A percentile compares a stretch with the other conserved stretches of the same genome.
These are phyloP conservation scores for Ramaria rubella DNA, from an alignment of 768 basidiomycete species.

Conservation along the genomic window DNA sequence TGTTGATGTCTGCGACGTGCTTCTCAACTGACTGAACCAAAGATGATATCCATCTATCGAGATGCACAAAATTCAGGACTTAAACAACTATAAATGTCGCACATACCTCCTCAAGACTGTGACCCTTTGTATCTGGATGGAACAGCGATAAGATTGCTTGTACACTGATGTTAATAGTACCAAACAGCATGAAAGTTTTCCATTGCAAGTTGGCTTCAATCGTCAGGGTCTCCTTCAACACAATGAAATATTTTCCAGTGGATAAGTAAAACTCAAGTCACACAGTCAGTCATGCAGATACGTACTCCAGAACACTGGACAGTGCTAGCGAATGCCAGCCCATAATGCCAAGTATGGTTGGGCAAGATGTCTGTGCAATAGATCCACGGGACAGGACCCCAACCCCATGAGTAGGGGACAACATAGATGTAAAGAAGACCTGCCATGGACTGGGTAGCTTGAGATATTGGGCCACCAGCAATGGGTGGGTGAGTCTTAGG, in stretches of 20 bases:
- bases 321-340: conserved; percentile 64
- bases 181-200: conserved; percentile 76
- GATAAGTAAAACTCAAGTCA: background rate
- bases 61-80: no score
- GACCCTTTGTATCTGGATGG: conserved; percentile 59
- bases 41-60: conserved; percentile 50
- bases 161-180: conserved; percentile 61
- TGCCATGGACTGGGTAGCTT: conserved; percentile 71
- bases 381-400: conserved; percentile 56
- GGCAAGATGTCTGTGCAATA: conserved; percentile 71
- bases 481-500: conserved; percentile 70
- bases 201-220: conserved; percentile 56
- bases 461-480: conserved; percentile 31
- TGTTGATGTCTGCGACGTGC: conserved; percentile 48
- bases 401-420: conserved; percentile 83
- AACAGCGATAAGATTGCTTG: conserved; percentile 68
- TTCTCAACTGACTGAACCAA: conserved; percentile 51
- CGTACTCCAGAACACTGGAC: conserved; percentile 79
- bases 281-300: conserved; percentile 9
- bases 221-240: conserved; percentile 64
- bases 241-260: conserved; percentile 51
- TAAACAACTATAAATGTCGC: background rate
- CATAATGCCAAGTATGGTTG: conserved; percentile 76
- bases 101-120: conserved; percentile 49
- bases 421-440: conserved; percentile 83